phyloP scores from a whole-genome alignment of 352 stramenopile genomes.

The Thalassiosira livingstoniorum region DNA sequence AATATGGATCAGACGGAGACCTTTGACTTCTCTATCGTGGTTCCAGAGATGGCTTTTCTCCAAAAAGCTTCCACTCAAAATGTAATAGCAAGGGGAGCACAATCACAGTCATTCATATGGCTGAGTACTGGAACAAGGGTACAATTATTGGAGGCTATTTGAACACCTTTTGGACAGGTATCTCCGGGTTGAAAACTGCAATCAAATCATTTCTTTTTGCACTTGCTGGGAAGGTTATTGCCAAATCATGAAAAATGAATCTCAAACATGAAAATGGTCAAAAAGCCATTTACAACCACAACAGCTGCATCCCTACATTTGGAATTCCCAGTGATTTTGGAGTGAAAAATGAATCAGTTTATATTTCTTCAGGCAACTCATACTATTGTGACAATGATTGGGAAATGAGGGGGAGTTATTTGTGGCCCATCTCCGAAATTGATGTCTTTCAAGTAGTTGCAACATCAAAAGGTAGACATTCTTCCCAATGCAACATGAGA shows the following conservation, averaged over 20 bases:
- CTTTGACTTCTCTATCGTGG: slow-evolving; percentile 30
- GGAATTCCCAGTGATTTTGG: neutral
- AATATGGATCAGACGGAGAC: neutral
- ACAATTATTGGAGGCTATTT: slow-evolving; percentile 23
- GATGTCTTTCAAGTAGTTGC: slow-evolving; percentile 40
- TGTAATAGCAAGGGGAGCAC: slow-evolving; percentile 27
- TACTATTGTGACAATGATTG: neutral
- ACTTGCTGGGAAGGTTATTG: neutral
- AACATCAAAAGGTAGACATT: neutral
- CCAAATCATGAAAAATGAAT: slow-evolving; percentile 26
- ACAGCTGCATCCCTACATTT: slow-evolving; percentile 21
- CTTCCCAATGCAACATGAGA: neutral
- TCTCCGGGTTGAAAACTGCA: neutral
- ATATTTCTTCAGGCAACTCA: neutral
- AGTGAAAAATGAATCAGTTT: neutral
- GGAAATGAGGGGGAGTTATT: neutral
- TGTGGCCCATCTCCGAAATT: slow-evolving; percentile 30
- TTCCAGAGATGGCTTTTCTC: slow-evolving; percentile 9
- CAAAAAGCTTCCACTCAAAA: slow-evolving; percentile 18
- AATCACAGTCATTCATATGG: slow-evolving; percentile 28
- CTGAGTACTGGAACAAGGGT: neutral
- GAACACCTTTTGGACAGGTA: slow-evolving; percentile 3
- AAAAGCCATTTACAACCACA: neutral
- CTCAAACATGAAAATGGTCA: neutral
- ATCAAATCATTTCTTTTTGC: slow-evolving; percentile 28